These are phyloP conservation scores for Wilhelminamyces savonicus DNA, from an alignment of 805 yeast species.

Conservation along the genomic window DNA sequence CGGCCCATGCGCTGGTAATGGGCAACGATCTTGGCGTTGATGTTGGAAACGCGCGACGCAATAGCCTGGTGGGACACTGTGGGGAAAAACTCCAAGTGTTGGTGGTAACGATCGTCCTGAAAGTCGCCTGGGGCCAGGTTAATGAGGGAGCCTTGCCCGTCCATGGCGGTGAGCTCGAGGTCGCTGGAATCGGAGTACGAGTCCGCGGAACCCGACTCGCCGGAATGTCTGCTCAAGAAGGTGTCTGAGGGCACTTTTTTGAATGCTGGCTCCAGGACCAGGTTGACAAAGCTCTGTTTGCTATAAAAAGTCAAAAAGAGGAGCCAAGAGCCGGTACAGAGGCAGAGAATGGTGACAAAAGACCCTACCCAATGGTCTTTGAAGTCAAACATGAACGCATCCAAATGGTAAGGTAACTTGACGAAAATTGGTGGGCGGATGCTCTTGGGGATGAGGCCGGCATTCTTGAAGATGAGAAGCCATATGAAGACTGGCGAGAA, in stretches of 20 bases:
- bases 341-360: slow-evolving; percentile 1
- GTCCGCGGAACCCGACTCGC: too few relatives aligned
- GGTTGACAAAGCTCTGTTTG: too few relatives aligned
- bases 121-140: slow-evolving; percentile 6
- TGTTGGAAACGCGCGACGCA: slow-evolving; percentile 1
- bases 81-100: slow-evolving; percentile 3
- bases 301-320: slow-evolving; percentile 8
- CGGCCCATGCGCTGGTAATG: slow-evolving; percentile 6
- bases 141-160: background rate
- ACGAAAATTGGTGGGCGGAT: slow-evolving; percentile 51
- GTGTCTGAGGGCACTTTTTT: too few relatives aligned
- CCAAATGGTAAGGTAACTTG: slow-evolving; percentile 39
- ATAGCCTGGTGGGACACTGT: slow-evolving; percentile 1
- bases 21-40: slow-evolving; percentile 1
- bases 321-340: slow-evolving; percentile 2
- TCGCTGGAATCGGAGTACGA: background rate
- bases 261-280: too few relatives aligned
- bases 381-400: slow-evolving; percentile 29
- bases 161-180: background rate
- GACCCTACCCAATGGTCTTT: slow-evolving; percentile 1
- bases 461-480: slow-evolving; percentile 53
- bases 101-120: slow-evolving; percentile 5
- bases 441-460: slow-evolving; percentile 47
- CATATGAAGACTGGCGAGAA: slow-evolving; percentile 50
- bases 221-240: background rate